A percentile compares a stretch with the other conserved stretches of the same genome.
Evolutionary conservation across 2,329 filamentous ascomycete species (phyloP).

Genomic region (Aspergillus jensenii): DNA sequence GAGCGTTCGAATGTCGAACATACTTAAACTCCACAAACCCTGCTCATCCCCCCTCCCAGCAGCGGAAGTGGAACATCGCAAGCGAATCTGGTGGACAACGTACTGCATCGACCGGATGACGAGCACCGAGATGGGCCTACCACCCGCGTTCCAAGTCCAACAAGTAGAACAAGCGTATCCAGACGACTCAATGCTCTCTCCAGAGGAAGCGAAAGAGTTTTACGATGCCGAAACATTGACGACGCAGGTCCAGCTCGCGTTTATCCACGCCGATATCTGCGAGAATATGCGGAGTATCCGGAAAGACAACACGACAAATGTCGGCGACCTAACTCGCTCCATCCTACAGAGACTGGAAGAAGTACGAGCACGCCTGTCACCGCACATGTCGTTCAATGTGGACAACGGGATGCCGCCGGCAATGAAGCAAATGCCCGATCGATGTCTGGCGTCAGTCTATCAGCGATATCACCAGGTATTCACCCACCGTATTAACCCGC

Average conservation of each 20-base stretch:
- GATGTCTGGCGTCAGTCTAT: constrained; percentile 11
- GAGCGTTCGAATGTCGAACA: constrained; percentile 13
- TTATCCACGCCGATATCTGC: neutral
- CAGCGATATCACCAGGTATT: constrained; percentile 15
- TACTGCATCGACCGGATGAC: constrained; percentile 17
- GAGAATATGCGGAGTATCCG: neutral
- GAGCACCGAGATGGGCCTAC: constrained; percentile 12
- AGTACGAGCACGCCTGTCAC: neutral
- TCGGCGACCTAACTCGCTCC: neutral
- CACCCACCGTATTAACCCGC: neutral
- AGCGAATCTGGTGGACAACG: constrained; percentile 24
- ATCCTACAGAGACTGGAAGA: neutral
- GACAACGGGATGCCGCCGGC: neutral
- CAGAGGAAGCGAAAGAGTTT: neutral
- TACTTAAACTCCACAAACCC: constrained; percentile 12
- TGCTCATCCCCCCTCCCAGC: neutral
- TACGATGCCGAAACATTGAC: neutral
- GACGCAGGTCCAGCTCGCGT: neutral
- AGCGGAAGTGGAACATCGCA: constrained; percentile 17
- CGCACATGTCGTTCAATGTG: neutral
- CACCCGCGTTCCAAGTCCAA: neutral
- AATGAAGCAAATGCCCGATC: constrained; percentile 5
- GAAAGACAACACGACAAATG: neutral
- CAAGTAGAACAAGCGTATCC: neutral
- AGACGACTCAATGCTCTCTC: neutral